Base-by-base conservation (phyloP, 257 asterid species). In the Asclepias syriaca region DNA sequence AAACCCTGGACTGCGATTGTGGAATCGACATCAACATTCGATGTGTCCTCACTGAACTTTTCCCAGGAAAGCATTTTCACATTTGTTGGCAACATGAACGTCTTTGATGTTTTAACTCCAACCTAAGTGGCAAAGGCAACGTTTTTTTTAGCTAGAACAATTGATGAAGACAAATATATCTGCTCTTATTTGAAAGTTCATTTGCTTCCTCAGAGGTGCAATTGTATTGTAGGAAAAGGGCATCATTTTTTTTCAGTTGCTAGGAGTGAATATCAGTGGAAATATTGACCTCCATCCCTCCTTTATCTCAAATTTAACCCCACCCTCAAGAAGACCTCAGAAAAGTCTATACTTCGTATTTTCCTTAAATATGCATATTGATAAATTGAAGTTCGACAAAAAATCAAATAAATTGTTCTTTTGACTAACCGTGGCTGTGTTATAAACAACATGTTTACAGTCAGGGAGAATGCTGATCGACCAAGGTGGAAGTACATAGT, bases 381-480 rank as follows among this genome's bases (percentile, higher is more conserved):
- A 43, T 7, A 15, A 56, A 56, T 55, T 45, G 13, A 43, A 66
- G 10, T 54, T 6, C 51, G 13, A 66, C 18, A 29, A 61, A 39
- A 39, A 50, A 74, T 8, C 4, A 50, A 54, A 43, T 32, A 22
- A 49, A 48, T 54, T 29, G 37, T 12, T 37, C 6, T 29, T 72
- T 22, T n/a, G 61, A 78, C 94, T 76, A 79, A 94, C 99, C 80
- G 27, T 87, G 69, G 96, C 99, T 70, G 97, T 94, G 81, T 91
- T 94, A 68, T 75, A 94, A 72, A 76, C 89, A 10, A 72, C 90
- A 18, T 76, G 84, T 77, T 78, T 88, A 83, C 99, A 94, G 78
- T 91, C 97, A 0, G 97, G 96, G 67, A 93, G 97, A 69, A 93
- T 85, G 87, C 93, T 91, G 81, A 89, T 89, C 34, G 99, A 94